Percentiles rank a stretch among this genome's conserved stretches.
Conservation (phyloP, 805 yeast species). For the Candida awuae region DNA sequence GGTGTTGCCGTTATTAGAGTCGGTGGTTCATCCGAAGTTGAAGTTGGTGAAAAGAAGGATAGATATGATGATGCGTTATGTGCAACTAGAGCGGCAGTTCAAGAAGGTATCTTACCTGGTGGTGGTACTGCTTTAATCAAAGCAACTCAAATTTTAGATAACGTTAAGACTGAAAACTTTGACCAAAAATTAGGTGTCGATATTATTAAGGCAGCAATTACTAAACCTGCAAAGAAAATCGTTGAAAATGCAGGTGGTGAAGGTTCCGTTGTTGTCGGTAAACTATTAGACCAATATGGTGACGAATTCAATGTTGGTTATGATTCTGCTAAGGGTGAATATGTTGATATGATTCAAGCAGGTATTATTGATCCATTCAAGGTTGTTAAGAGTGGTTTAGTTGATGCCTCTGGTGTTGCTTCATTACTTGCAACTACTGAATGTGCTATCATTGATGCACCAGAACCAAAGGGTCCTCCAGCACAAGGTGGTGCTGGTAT, state of each 20-base stretch:
- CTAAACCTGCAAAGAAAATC: constrained; percentile 92
- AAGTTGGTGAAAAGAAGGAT: constrained; percentile 99
- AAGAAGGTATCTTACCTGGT: constrained; percentile 98
- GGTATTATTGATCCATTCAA: constrained; percentile 99
- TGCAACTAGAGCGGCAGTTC: constrained; percentile 98
- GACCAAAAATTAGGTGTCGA: constrained; percentile 96
- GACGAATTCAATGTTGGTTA: constrained; percentile 82
- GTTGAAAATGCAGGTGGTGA: constrained; percentile 97
- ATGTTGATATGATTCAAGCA: constrained; percentile 89
- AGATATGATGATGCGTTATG: constrained; percentile 97
- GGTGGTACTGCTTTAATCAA: constrained; percentile 98
- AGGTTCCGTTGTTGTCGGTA: constrained; percentile 94
- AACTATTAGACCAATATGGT: constrained; percentile 54
- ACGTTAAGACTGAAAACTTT: constrained; percentile 72
- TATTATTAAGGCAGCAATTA: constrained; percentile 84
- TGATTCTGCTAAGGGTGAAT: constrained; percentile 87
- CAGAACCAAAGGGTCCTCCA: constrained; percentile 60
- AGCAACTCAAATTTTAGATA: constrained; percentile 72
- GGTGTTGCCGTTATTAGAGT: constrained; percentile 98
- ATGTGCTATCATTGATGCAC: constrained; percentile 95
- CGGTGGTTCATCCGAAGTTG: constrained; percentile 95
- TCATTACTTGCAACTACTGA: constrained; percentile 96
- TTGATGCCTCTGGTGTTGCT: constrained; percentile 97
- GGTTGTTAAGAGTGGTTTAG: constrained; percentile 92
- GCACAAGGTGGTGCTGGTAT: constrained; percentile 55